Evolutionary conservation across 106 monocot species (phyloP).

Genomic region (Hemerocallis citrina): DNA sequence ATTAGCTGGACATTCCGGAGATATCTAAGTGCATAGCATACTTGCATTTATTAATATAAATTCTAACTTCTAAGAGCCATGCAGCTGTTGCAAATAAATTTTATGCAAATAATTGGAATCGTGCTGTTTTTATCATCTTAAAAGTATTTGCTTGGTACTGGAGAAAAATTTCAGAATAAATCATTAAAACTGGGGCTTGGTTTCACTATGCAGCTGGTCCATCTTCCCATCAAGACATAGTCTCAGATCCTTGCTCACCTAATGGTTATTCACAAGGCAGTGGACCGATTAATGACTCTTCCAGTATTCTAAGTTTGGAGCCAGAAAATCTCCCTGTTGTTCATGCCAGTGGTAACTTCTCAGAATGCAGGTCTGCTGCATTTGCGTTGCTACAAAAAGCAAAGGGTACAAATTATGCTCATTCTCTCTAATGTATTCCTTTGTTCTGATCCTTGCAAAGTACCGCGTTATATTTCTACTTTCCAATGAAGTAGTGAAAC

Average conservation of each 20-base stretch:
- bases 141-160: too few species aligned
- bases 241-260: constrained; percentile 75
- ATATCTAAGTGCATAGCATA: too few species aligned
- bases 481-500: too few species aligned
- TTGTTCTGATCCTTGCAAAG: background rate
- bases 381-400: constrained; percentile 42
- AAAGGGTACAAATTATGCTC: constrained; percentile 38
- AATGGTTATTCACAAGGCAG: constrained; percentile 34
- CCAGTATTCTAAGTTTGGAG: constrained; percentile 5
- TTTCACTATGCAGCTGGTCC: constrained; percentile 19
- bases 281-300: constrained; percentile 5
- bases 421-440: constrained; percentile 8
- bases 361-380: constrained; percentile 69
- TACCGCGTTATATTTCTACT: too few species aligned
- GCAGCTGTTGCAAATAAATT: too few species aligned
- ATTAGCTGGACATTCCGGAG: too few species aligned
- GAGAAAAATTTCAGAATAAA: too few species aligned
- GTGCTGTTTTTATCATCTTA: too few species aligned
- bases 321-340: constrained; percentile 8
- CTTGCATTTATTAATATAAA: too few species aligned
- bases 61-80: too few species aligned
- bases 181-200: background rate
- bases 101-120: too few species aligned
- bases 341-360: constrained; percentile 55
- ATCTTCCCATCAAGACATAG: constrained; percentile 5